These are phyloP conservation scores for Vitis rupestris DNA, from an alignment of 164 flowering plant species.

Conservation along the genomic window DNA sequence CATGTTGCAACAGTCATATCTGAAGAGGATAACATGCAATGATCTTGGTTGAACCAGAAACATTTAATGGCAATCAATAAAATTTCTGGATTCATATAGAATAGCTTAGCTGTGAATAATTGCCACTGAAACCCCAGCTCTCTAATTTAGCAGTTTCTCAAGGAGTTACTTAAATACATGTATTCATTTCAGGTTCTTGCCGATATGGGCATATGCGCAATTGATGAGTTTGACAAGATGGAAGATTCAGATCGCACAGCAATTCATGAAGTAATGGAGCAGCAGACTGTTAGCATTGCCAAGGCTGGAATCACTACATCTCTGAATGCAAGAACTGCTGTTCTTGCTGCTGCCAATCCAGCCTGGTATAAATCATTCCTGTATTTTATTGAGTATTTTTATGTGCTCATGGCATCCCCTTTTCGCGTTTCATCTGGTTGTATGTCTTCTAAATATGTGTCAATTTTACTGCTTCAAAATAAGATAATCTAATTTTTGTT, in stretches of 20 bases:
- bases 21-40: no score
- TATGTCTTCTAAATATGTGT: not conserved
- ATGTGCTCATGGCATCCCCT: not conserved
- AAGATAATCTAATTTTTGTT: not conserved
- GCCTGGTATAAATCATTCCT: conserved; percentile 62
- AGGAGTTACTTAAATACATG: not conserved
- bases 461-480: not conserved
- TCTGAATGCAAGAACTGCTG: conserved; percentile 94
- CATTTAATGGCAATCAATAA: no score
- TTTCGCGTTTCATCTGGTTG: not conserved
- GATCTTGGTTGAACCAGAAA: no score
- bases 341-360: conserved; percentile 99
- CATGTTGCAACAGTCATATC: no score
- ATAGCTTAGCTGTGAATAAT: not conserved
- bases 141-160: not conserved
- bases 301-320: conserved; percentile 99
- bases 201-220: conserved; percentile 99
- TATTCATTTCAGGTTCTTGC: conserved; percentile 75
- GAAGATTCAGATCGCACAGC: conserved; percentile 98
- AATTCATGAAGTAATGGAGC: conserved; percentile 99
- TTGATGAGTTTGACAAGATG: conserved; percentile 99
- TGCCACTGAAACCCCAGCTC: not conserved
- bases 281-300: conserved; percentile 98
- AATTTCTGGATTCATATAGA: not conserved
- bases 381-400: not conserved